Evolutionary conservation across 768 basidiomycete genomes (phyloP), one percentile per base, ranked within the genome.

Genomic region (Mycena galopus): DNA sequence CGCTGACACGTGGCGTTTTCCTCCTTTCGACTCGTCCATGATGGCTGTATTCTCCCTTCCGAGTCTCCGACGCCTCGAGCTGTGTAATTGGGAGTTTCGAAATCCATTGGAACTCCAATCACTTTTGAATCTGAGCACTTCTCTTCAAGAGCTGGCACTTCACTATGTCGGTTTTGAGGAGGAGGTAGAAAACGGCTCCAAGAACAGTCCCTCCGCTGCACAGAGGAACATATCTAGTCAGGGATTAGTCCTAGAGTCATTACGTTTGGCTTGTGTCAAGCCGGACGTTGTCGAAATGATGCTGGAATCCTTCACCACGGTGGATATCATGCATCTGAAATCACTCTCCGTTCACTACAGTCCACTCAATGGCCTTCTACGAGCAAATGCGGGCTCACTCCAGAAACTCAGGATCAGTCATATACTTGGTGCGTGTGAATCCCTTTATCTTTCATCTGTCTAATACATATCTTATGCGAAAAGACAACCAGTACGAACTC

Each of bases 271-370:
- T 21, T 4, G 25, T 12, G 27, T 53, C 32, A n/a, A 32, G n/a
- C 50, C 47, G 16, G 1, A 47, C 44, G 30, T 32, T 63, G 61
- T 64, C n/a, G 50, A 64, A 23, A 9, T 25, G 23, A 51, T 53
- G 62, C 25, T 64, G 62, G 33, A 64, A 8, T 37, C 32, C 21
- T 64, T 64, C 50, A 51, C 50, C 25, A 64, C 50, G 32, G 62
- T 64, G 32, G 50, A 64, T 64, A 53, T 64, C 32, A 51, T 6
- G 4, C 62, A 64, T 51, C 32, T 64, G 21, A 32, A 64, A 9
- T 64, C 62, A 16, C 47, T 64, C 33, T 64, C 47, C n/a, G 8
- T 64, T 11, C 1, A 14, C 16, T 3, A 2, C 1, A 51, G 62
- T 14, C 47, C 62, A n/a, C 14, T 51, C 12, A 25, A 30, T 27